Evolutionary conservation across 169 alveolate species (phyloP).

Genomic region (Cryptosporidium sp.): DNA sequence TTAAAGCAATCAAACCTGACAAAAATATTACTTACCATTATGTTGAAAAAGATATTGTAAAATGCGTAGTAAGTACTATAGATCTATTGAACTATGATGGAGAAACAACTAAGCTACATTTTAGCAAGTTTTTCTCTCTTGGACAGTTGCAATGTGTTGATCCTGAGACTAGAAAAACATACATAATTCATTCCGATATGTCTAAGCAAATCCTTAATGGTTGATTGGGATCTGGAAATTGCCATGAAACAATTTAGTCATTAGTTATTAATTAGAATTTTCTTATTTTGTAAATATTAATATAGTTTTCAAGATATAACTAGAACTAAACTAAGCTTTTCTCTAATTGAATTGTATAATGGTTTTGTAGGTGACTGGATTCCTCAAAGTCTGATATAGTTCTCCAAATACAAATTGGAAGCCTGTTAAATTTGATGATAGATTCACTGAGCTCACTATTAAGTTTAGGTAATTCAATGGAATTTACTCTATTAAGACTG

Average conservation of each 20-base stretch:
- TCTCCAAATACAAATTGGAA: conserved; percentile 39
- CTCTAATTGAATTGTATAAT: conserved; percentile 52
- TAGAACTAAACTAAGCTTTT: not conserved
- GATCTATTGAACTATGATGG: not conserved
- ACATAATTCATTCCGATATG: conserved; percentile 44
- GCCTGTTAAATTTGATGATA: not conserved
- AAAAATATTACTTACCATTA: conserved; percentile 56
- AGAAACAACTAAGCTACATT: conserved; percentile 23
- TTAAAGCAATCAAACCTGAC: conserved; percentile 60
- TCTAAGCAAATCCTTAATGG: conserved; percentile 41
- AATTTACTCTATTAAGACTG: conserved; percentile 8
- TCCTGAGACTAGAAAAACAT: conserved; percentile 56
- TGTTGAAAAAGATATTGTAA: conserved; percentile 51
- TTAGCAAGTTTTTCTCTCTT: conserved; percentile 57
- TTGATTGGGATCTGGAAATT: not conserved
- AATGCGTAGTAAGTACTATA: conserved; percentile 12
- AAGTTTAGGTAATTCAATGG: conserved; percentile 14
- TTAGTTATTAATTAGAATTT: not conserved
- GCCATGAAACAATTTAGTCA: not conserved
- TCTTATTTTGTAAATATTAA: not conserved
- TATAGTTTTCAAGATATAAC: not conserved
- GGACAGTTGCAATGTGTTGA: conserved; percentile 55
- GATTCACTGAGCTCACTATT: conserved; percentile 4
- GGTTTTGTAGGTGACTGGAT: not conserved
- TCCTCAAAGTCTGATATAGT: conserved; percentile 6